Conservation (phyloP, 202 grass and related monocot genomes). For the Bolboschoenoplectus hybrid region DNA sequence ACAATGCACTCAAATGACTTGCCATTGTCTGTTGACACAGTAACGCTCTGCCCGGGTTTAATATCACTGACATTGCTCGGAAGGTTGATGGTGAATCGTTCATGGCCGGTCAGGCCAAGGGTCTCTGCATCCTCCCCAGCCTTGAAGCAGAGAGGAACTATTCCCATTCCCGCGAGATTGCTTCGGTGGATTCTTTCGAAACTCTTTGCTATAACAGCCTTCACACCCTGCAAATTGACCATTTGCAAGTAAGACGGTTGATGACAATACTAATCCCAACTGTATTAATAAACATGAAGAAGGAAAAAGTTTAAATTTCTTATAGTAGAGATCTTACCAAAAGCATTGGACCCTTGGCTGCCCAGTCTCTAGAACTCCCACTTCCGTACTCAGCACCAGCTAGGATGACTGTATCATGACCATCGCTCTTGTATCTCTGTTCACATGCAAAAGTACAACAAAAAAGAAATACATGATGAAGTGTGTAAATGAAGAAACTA, state of each 20-base stretch:
- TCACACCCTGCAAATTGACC: conserved; percentile 72
- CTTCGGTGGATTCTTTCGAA: conserved; percentile 98
- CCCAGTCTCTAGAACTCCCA: conserved; percentile 94
- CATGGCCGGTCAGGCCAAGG: conserved; percentile 82
- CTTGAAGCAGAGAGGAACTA: conserved; percentile 91
- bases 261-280: conserved; percentile 8
- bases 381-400: conserved; percentile 93
- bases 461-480: background rate
- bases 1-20: conserved; percentile 81
- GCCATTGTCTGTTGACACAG: conserved; percentile 68
- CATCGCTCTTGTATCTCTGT: conserved; percentile 92
- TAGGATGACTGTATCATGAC: conserved; percentile 76
- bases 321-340: conserved; percentile 47
- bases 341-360: conserved; percentile 94
- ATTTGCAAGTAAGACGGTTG: conserved; percentile 29
- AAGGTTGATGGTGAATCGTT: conserved; percentile 83
- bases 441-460: conserved; percentile 35
- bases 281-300: conserved; percentile 22
- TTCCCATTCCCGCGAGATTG: conserved; percentile 97
- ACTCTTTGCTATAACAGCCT: conserved; percentile 92
- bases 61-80: conserved; percentile 69
- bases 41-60: conserved; percentile 91
- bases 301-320: background rate
- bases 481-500: background rate
- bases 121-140: conserved; percentile 80